Evolutionary conservation across 2,329 filamentous ascomycete species (phyloP).

Genomic region (Venturia aucupariae): DNA sequence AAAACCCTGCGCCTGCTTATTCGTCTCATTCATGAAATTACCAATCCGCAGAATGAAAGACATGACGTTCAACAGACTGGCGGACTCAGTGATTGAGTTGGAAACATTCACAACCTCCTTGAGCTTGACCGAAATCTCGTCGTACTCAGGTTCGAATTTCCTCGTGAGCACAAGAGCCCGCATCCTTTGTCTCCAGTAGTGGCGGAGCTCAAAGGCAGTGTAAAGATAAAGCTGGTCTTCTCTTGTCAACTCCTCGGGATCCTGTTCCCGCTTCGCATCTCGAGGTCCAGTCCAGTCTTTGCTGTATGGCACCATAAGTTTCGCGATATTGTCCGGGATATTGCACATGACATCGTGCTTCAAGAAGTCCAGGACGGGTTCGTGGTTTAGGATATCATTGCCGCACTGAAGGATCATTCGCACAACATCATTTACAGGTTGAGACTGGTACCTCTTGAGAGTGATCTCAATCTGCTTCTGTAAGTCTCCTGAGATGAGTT

Average conservation of each 20-base stretch:
- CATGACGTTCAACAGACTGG: constrained; percentile 90
- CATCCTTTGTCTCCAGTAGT: constrained; percentile 99
- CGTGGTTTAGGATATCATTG: constrained; percentile 75
- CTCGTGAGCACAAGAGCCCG: constrained; percentile 76
- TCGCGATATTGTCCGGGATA: constrained; percentile 80
- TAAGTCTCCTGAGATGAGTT: constrained; percentile 85
- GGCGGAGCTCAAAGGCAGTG: constrained; percentile 87
- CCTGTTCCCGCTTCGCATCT: constrained; percentile 69
- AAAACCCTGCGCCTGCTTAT: constrained; percentile 96
- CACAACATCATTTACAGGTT: constrained; percentile 73
- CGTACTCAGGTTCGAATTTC: constrained; percentile 80
- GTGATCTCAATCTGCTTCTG: constrained; percentile 89
- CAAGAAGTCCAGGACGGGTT: constrained; percentile 92
- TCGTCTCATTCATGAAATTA: constrained; percentile 99
- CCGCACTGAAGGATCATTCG: constrained; percentile 96
- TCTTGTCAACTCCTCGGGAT: constrained; percentile 78
- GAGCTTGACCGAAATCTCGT: constrained; percentile 79
- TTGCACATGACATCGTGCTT: constrained; percentile 88
- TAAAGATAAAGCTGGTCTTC: constrained; percentile 94
- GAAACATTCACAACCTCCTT: constrained; percentile 79
- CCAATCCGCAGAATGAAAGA: constrained; percentile 95
- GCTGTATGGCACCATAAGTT: constrained; percentile 89
- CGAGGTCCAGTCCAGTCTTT: constrained; percentile 89
- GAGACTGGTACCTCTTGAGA: constrained; percentile 83
- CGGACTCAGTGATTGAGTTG: constrained; percentile 82